Conservation (phyloP, 495 filamentous ascomycete species). For the Aspergillus leporis region DNA sequence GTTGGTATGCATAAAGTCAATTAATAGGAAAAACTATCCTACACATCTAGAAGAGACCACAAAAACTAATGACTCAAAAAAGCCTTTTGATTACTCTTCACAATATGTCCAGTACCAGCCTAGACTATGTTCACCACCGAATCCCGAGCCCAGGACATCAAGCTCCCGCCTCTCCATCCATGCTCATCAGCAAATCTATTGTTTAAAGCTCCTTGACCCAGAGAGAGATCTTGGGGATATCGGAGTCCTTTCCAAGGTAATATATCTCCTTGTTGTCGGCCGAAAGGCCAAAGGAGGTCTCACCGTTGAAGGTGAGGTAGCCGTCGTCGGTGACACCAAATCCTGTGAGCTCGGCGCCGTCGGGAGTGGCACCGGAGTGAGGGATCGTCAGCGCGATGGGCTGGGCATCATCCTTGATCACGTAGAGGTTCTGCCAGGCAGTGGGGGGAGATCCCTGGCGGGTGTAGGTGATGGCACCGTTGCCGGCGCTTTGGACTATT, state of each 20-base stretch:
- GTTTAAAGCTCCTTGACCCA: constrained; percentile 37
- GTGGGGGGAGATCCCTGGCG: constrained; percentile 25
- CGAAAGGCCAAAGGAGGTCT: constrained; percentile 29
- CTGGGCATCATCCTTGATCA: constrained; percentile 24
- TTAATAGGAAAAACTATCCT: too few relatives aligned
- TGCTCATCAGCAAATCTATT: constrained; percentile 3
- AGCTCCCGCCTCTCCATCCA: background rate
- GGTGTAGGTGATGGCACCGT: constrained; percentile 28
- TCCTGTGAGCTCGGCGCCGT: constrained; percentile 25
- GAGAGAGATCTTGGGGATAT: constrained; percentile 23
- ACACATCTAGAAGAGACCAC: too few relatives aligned
- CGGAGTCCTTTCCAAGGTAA: constrained; percentile 26
- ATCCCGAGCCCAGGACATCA: background rate
- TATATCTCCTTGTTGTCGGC: constrained; percentile 25
- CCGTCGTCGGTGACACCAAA: constrained; percentile 34
- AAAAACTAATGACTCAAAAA: too few relatives aligned
- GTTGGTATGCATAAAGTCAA: too few relatives aligned
- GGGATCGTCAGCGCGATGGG: constrained; percentile 32
- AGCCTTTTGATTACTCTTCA: background rate
- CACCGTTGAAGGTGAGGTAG: constrained; percentile 28
- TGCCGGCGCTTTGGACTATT: constrained; percentile 17
- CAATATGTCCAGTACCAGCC: background rate
- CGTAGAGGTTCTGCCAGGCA: constrained; percentile 35
- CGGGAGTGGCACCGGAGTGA: constrained; percentile 32
- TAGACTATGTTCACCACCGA: background rate